These are phyloP conservation scores for Mycosphaerella arachidis DNA, from an alignment of 2,329 filamentous ascomycete species.

Conservation along the genomic window DNA sequence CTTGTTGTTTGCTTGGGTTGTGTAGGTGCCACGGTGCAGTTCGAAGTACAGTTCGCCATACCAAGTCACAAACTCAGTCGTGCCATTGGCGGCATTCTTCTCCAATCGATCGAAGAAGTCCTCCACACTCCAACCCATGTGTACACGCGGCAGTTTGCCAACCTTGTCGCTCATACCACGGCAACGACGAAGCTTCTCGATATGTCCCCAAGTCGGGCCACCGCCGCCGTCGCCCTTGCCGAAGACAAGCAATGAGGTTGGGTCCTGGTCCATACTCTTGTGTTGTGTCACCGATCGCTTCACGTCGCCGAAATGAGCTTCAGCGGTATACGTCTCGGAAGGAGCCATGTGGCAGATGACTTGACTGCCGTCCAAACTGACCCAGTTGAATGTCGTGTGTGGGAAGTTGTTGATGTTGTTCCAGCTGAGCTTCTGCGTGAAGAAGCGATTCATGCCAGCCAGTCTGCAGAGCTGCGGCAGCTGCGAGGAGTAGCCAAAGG, in stretches of 20 bases:
- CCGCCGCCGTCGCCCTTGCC: conserved; percentile 96
- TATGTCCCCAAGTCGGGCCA: conserved; percentile 86
- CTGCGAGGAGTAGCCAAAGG: conserved; percentile 94
- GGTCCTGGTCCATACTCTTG: conserved; percentile 92
- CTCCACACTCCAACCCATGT: conserved; percentile 85
- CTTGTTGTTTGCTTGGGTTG: conserved; percentile 88
- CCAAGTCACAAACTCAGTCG: conserved; percentile 81
- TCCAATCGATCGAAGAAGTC: conserved; percentile 88
- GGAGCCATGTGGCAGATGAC: conserved; percentile 98
- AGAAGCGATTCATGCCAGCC: conserved; percentile 93
- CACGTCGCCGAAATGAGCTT: conserved; percentile 91
- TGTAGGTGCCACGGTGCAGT: conserved; percentile 93
- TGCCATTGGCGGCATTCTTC: conserved; percentile 60
- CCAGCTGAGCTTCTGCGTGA: conserved; percentile 98
- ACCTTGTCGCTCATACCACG: conserved; percentile 86
- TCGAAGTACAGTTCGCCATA: conserved; percentile 98
- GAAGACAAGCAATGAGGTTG: conserved; percentile 85
- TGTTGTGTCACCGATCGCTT: conserved; percentile 85
- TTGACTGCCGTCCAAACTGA: conserved; percentile 88
- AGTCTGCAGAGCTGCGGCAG: conserved; percentile 88
- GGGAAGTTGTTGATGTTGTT: conserved; percentile 99
- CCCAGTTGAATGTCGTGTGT: conserved; percentile 98
- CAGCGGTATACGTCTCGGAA: conserved; percentile 89
- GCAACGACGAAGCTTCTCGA: conserved; percentile 90
- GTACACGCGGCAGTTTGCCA: conserved; percentile 76